Base-by-base conservation (phyloP, 257 asterid genomes). In the Perilla frutescens region DNA sequence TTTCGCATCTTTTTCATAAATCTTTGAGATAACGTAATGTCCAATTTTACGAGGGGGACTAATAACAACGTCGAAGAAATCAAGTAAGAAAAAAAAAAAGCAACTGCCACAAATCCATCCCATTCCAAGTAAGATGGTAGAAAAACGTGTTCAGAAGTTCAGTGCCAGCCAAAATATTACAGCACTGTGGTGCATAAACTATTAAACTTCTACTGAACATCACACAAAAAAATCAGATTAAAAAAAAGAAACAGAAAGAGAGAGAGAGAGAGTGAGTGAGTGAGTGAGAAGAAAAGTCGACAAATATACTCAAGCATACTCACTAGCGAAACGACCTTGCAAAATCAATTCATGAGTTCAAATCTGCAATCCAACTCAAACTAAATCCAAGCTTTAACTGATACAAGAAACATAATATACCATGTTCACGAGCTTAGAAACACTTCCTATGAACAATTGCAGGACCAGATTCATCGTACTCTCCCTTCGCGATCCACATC, bases 371-470 rank as follows among this genome's bases (percentile, higher is more conserved):
- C 81, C 73, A 55, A 63, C 81, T 13, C 77, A 34, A 29, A 5
- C 73, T 51, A 34, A 29, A 32, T 2, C 31, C 70, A 59, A 34
- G 56, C 69, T 58, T 34, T 44, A 56, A 62, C 1, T 9, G 14
- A 37, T 41, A 70, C 62, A 70, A 43, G 68, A 62, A 15, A 55
- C 62, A 20, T 10, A 49, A 47, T 6, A 58, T 37, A 60, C 26
- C 66, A 60, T 10, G 9, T 62, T 82, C 66, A 68, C 79, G 62
- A 63, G 71, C 81, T 85, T 77, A 84, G 82, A 86, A 86, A 78
- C 91, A 84, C 77, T 84, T 86, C 80, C 90, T 82, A 76, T 88
- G 93, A 74, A 88, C 93, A 47, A 88, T 82, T 56, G 91, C 82
- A 48, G 93, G 91, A 47, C 93, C 91, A 31, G 85, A 82, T 57